phyloP scores from a whole-genome alignment of 305 asterid genomes.

The Rubia balearica region DNA sequence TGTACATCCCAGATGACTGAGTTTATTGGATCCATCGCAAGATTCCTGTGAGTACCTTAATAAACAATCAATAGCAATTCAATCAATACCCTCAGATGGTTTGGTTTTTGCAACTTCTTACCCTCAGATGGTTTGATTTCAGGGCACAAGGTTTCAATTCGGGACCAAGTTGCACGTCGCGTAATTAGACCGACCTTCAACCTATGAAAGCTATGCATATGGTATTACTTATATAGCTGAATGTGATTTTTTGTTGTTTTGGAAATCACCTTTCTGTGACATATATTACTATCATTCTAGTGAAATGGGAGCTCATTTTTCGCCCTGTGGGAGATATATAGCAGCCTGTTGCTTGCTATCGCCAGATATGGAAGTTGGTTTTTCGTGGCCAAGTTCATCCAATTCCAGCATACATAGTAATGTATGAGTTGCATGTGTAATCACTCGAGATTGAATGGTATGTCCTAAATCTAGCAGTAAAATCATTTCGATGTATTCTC shows the following conservation, averaged over 20 bases:
- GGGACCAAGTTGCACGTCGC: slow-evolving; percentile 14
- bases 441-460: slow-evolving; percentile 94
- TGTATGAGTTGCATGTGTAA: slow-evolving; percentile 87
- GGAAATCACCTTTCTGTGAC: slow-evolving; percentile 7
- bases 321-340: slow-evolving; percentile 94
- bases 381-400: too few relatives aligned
- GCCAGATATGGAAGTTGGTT: too few relatives aligned
- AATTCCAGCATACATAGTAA: too few relatives aligned
- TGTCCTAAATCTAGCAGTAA: slow-evolving; percentile 21
- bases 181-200: slow-evolving; percentile 27
- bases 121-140: slow-evolving; percentile 71
- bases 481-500: slow-evolving; percentile 11
- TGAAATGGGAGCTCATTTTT: slow-evolving; percentile 97
- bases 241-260: background rate
- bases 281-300: slow-evolving; percentile 24
- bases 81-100: slow-evolving; percentile 6
- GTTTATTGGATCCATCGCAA: slow-evolving; percentile 50
- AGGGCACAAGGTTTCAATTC: slow-evolving; percentile 70
- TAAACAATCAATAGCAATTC: slow-evolving; percentile 4
- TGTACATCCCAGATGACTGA: slow-evolving; percentile 35
- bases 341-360: too few relatives aligned
- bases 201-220: slow-evolving; percentile 66
- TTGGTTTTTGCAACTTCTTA: slow-evolving; percentile 18
- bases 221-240: slow-evolving; percentile 53
- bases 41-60: slow-evolving; percentile 62